Evolutionary conservation across 1,284 basidiomycete genomes (phyloP), one percentile per base, ranked within the genome.

Genomic region (Flammula alnicola): DNA sequence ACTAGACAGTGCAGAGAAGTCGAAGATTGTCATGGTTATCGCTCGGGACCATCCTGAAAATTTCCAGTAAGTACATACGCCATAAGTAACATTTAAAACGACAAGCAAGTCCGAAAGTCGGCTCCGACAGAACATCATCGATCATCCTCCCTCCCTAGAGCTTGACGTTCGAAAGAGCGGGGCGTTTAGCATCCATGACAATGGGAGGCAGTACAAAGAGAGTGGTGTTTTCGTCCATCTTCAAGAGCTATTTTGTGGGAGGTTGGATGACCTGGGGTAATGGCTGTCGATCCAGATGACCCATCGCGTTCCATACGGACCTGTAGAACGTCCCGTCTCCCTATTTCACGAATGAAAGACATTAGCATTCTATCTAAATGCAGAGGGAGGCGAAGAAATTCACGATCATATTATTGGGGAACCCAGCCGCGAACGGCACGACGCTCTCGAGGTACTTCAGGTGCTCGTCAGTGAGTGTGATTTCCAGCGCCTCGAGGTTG

Each of bases 401-500:
- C 38, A 78, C 76, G 23, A 77, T 68, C 39, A 72, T 39, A 10
- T 40, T 50, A 27, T 53, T 48, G 0, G 77, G 78, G 63, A 79
- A 79, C 0, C 76, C 78, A 10, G 49, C 54, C 17, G 76, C 67
- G 59, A 78, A 76, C 0, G 71, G 69, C 5, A 73, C 9, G 8
- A 73, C 51, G 20, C 61, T 62, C 55, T 79, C 78, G 1, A 80
- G 52, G 38, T 67, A 68, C 49, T 67, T 59, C 44, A 81, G 70
- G 22, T 79, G 78, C 35, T 73, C 72, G 1, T 59, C 40, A 3
- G 66, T 66, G 27, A 81, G 66, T 1, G 61, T 51, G 35, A 82
- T 68, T 12, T 69, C 63, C 16, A 83, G 67, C 0, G 76, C 75
- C 38, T 78, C 69, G 44, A 82, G 61, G 59, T 81, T 81, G 23